Percentiles rank a stretch among this genome's conserved stretches.
Conservation (phyloP, 257 asterid species). For the Striga asiatica region DNA sequence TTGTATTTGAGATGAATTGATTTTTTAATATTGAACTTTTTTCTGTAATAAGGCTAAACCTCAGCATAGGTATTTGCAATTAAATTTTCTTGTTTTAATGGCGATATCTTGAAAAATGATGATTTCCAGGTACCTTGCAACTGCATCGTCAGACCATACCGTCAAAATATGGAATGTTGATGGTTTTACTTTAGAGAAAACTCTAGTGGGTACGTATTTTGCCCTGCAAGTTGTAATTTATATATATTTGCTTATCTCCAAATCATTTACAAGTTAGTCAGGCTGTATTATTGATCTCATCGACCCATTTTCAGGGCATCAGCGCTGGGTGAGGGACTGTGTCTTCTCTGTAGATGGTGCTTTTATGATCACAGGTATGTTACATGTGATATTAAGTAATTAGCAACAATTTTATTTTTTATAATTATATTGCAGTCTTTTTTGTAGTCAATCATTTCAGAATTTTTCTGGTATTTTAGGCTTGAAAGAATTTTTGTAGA, state of each 20-base stretch:
- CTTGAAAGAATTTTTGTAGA: too few relatives aligned
- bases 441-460: too few relatives aligned
- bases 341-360: conserved; percentile 96
- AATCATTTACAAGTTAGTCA: background rate
- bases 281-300: conserved; percentile 3
- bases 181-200: conserved; percentile 83
- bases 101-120: background rate
- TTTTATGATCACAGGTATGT: conserved; percentile 74
- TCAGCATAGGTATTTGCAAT: too few relatives aligned
- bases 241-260: too few relatives aligned
- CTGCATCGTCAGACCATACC: conserved; percentile 92
- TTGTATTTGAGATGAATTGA: too few relatives aligned
- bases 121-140: conserved; percentile 67
- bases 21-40: too few relatives aligned
- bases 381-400: too few relatives aligned
- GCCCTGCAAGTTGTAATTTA: background rate
- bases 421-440: too few relatives aligned
- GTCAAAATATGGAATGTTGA: conserved; percentile 96
- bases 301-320: conserved; percentile 54
- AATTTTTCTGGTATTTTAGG: too few relatives aligned
- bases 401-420: too few relatives aligned
- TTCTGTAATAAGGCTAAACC: too few relatives aligned
- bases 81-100: too few relatives aligned
- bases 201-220: conserved; percentile 48
- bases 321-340: conserved; percentile 98